Conservation (phyloP, 805 yeast species). For the Tetrapisispora pingtungensis region DNA sequence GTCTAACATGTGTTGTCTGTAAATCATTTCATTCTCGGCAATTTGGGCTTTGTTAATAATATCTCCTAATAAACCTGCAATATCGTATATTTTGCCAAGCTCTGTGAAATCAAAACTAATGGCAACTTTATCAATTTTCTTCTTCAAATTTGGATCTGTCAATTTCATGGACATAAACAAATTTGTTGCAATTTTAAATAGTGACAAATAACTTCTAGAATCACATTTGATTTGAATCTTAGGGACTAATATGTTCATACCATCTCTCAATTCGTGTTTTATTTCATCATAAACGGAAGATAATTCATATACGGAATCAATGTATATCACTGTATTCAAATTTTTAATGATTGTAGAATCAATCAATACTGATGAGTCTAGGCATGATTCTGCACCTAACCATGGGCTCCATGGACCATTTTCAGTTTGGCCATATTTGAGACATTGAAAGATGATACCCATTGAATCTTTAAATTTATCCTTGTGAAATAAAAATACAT, state of each 20-base stretch:
- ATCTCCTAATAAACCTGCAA: slow-evolving; percentile 41
- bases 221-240: slow-evolving; percentile 57
- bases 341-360: slow-evolving; percentile 50
- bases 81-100: slow-evolving; percentile 36
- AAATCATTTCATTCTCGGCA: slow-evolving; percentile 39
- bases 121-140: slow-evolving; percentile 53
- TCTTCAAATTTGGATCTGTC: slow-evolving; percentile 42
- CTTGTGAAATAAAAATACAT: slow-evolving; percentile 55
- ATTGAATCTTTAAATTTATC: slow-evolving; percentile 35
- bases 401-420: slow-evolving; percentile 74
- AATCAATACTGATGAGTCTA: slow-evolving; percentile 39
- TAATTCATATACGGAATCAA: slow-evolving; percentile 43
- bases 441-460: slow-evolving; percentile 36
- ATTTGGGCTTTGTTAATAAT: slow-evolving; percentile 34
- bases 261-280: slow-evolving; percentile 31
- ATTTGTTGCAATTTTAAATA: slow-evolving; percentile 53
- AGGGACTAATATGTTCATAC: slow-evolving; percentile 58
- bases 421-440: slow-evolving; percentile 49
- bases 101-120: slow-evolving; percentile 66
- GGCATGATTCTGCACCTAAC: slow-evolving; percentile 64
- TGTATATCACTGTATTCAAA: slow-evolving; percentile 51
- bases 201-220: slow-evolving; percentile 59
- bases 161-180: slow-evolving; percentile 71
- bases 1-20: slow-evolving; percentile 39
- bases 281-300: slow-evolving; percentile 27